These are phyloP conservation scores for Prunus armeniaca DNA, from an alignment of 306 rosid species.

Conservation along the genomic window DNA sequence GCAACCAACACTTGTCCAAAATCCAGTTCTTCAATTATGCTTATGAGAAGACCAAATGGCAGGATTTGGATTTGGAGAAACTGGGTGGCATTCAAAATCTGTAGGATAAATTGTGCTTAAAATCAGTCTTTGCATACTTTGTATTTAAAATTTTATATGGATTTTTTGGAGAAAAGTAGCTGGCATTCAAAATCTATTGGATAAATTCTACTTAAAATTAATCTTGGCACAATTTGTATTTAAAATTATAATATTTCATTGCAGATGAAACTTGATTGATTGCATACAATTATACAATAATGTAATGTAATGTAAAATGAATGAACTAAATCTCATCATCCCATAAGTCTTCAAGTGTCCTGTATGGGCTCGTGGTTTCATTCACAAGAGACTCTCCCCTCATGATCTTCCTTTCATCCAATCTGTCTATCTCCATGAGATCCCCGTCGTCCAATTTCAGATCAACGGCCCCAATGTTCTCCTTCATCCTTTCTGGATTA, in stretches of 20 bases:
- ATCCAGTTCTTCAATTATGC: too few species aligned
- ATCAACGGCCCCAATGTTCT: slow-evolving; percentile 55
- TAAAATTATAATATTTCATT: neutral
- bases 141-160: too few species aligned
- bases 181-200: neutral
- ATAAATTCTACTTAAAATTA: neutral
- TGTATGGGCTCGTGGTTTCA: slow-evolving; percentile 80
- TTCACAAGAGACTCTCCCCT: slow-evolving; percentile 84
- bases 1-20: too few species aligned
- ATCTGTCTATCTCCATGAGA: slow-evolving; percentile 47
- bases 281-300: neutral
- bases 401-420: slow-evolving; percentile 78
- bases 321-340: slow-evolving; percentile 44
- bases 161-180: neutral
- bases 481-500: slow-evolving; percentile 59
- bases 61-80: neutral
- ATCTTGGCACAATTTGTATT: too few species aligned
- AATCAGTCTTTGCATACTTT: too few species aligned
- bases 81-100: neutral
- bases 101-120: neutral
- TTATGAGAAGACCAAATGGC: neutral
- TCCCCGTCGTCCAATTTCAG: slow-evolving; percentile 62
- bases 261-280: neutral
- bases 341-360: slow-evolving; percentile 71
- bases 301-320: too few species aligned